Evolutionary conservation across 2,329 filamentous ascomycete genomes (phyloP).

Genomic region (Xylariomycetidae sp.): DNA sequence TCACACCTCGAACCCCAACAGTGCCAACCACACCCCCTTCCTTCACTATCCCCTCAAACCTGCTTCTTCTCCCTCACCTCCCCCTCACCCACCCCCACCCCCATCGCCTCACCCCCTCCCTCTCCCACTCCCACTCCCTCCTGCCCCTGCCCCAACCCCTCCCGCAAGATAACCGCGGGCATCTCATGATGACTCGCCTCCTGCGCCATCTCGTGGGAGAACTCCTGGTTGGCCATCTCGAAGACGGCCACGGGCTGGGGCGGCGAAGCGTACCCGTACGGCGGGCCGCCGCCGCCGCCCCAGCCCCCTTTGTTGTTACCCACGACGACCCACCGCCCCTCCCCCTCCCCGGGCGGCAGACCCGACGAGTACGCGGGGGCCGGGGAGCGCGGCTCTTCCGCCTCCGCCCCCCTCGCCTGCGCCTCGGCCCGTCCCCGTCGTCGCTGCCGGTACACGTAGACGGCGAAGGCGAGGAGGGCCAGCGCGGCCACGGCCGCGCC

Average conservation of each 20-base stretch:
- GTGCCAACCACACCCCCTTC: too few species aligned
- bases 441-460: conserved; percentile 10
- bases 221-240: conserved; percentile 19
- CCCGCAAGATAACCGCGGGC: too few species aligned
- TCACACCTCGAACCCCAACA: too few species aligned
- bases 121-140: neutral
- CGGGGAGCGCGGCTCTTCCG: conserved; percentile 3
- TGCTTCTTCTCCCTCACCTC: neutral
- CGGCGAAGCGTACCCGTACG: neutral
- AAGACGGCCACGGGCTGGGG: conserved; percentile 9
- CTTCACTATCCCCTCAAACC: neutral
- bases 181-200: conserved; percentile 5
- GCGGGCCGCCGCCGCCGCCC: neutral
- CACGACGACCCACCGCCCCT: conserved; percentile 5
- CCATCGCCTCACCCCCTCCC: neutral
- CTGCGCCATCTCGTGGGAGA: conserved; percentile 8
- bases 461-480: conserved; percentile 18
- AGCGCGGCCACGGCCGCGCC: conserved; percentile 22
- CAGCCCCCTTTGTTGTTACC: conserved; percentile 6
- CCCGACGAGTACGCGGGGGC: conserved; percentile 7
- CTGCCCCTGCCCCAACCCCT: neutral
- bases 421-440: conserved; percentile 1
- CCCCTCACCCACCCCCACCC: neutral
- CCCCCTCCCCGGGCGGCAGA: neutral
- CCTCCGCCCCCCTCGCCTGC: conserved; percentile 4